A percentile compares a stretch with the other conserved stretches of the same genome.
phyloP scores from a whole-genome alignment of 2,329 filamentous ascomycete genomes.

The Hymenoscyphus fructigenus region DNA sequence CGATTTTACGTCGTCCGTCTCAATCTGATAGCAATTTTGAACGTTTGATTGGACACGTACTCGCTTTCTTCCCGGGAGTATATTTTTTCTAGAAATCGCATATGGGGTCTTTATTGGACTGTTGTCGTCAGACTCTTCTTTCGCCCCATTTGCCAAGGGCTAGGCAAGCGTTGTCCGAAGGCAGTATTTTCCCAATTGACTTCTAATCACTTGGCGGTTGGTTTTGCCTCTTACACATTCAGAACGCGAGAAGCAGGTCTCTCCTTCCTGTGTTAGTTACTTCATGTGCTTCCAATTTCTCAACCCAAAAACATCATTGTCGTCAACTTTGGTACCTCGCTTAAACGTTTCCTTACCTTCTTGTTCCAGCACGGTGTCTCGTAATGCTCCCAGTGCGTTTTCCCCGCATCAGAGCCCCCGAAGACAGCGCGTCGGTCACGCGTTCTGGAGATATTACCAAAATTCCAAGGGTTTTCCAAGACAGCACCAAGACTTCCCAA shows the following conservation, averaged over 20 bases:
- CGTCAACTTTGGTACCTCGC: background rate
- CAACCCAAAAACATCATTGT: background rate
- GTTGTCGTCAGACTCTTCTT: background rate
- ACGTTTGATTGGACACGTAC: background rate
- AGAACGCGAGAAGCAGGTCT: background rate
- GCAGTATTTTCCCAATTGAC: slow-evolving; percentile 4
- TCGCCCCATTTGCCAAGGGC: background rate
- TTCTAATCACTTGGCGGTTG: background rate
- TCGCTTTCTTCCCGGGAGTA: background rate
- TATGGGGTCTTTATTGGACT: background rate
- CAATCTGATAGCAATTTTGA: background rate
- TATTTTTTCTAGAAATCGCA: background rate
- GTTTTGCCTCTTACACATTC: background rate
- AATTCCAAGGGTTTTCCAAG: background rate
- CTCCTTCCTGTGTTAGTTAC: background rate
- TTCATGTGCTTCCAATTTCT: background rate
- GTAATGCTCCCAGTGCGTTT: background rate
- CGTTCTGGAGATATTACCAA: background rate
- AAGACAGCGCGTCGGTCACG: background rate
- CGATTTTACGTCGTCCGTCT: background rate
- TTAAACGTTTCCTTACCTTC: background rate
- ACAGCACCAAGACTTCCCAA: slow-evolving; percentile 18
- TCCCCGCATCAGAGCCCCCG: background rate
- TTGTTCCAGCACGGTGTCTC: background rate
- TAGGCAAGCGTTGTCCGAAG: background rate